Conservation (phyloP, 495 filamentous ascomycete species). For the Annulohypoxylon moriforme region DNA sequence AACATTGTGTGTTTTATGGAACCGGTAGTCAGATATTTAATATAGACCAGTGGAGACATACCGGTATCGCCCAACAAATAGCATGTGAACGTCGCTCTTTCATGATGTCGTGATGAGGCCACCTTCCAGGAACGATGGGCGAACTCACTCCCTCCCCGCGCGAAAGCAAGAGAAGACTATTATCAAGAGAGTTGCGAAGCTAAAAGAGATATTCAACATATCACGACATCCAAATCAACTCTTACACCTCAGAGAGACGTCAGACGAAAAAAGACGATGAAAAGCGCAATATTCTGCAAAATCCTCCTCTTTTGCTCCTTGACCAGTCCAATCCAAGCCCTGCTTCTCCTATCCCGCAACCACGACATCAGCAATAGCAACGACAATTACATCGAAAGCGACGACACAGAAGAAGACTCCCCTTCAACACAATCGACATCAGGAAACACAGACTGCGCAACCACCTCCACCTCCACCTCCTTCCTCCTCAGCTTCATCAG, state of each 20-base stretch:
- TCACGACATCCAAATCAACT: too few species aligned
- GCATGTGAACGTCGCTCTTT: background rate
- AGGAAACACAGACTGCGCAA: conserved; percentile 31
- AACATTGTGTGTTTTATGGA: conserved; percentile 7
- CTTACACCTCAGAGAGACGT: background rate
- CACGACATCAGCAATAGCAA: background rate
- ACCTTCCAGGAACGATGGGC: background rate
- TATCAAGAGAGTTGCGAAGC: background rate
- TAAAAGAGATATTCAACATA: background rate
- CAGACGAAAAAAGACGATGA: background rate
- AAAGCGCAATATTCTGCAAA: background rate
- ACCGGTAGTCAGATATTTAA: conserved; percentile 16
- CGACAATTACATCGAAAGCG: too few species aligned
- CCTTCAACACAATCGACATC: conserved; percentile 8
- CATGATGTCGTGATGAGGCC: conserved; percentile 20
- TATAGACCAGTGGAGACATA: conserved; percentile 16
- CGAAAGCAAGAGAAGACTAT: background rate
- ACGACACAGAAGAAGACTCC: background rate
- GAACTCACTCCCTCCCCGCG: background rate
- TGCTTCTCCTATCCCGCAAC: background rate
- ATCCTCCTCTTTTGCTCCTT: conserved; percentile 5
- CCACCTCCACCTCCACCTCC: conserved; percentile 3
- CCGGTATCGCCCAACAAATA: conserved; percentile 27
- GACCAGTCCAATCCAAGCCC: background rate
- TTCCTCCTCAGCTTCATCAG: conserved; percentile 38